phyloP scores from a whole-genome alignment of 179 eudicot genomes.

The Spergularia azorica region DNA sequence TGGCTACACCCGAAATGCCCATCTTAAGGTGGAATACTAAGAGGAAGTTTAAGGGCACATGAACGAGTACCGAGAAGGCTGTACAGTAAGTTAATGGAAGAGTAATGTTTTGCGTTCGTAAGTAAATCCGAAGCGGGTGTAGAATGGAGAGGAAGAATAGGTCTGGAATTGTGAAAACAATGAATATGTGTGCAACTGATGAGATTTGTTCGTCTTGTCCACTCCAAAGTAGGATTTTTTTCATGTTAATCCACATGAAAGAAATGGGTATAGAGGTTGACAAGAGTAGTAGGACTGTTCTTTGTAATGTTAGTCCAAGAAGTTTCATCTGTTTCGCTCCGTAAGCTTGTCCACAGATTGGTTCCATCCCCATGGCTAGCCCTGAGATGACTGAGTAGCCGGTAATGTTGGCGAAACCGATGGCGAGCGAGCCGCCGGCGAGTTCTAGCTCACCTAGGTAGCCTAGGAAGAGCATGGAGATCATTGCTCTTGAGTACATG shows the following conservation, averaged over 20 bases:
- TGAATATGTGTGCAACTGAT: constrained; percentile 48
- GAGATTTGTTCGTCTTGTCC: constrained; percentile 63
- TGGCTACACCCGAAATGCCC: constrained; percentile 59
- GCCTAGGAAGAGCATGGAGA: constrained; percentile 75
- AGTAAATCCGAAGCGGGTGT: constrained; percentile 61
- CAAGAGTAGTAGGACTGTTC: constrained; percentile 58
- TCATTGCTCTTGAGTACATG: constrained; percentile 65
- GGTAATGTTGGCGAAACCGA: constrained; percentile 74
- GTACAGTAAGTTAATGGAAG: constrained; percentile 61
- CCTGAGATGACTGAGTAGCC: constrained; percentile 74
- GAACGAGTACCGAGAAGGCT: constrained; percentile 42
- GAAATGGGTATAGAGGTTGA: constrained; percentile 58
- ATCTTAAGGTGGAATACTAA: constrained; percentile 46
- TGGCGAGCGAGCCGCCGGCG: constrained; percentile 69
- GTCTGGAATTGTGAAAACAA: constrained; percentile 61
- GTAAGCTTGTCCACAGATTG: constrained; percentile 74
- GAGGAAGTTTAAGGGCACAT: constrained; percentile 53
- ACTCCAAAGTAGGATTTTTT: constrained; percentile 47
- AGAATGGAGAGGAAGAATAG: constrained; percentile 59
- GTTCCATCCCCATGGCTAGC: constrained; percentile 79
- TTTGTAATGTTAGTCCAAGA: constrained; percentile 57
- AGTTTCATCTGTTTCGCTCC: constrained; percentile 67
- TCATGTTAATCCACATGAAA: constrained; percentile 62
- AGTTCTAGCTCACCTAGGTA: constrained; percentile 68
- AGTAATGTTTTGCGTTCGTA: constrained; percentile 60